A percentile compares a stretch with the other conserved stretches of the same genome.
phyloP scores from a whole-genome alignment of 768 basidiomycete genomes.

The Zangia roseola region DNA sequence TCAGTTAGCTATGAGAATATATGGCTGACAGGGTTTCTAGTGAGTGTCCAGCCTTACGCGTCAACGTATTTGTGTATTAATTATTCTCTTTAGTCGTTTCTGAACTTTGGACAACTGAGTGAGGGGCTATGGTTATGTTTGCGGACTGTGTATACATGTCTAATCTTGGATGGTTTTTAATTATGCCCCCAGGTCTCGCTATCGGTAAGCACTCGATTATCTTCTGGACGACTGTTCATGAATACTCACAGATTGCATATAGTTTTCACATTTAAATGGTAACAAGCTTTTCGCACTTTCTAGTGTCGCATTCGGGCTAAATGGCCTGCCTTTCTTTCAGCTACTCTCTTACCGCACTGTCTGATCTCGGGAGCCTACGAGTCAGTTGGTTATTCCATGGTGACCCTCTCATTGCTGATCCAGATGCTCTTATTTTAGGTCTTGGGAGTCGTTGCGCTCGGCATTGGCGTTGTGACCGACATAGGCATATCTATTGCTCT shows the following conservation, averaged over 20 bases:
- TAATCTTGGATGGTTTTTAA: not conserved
- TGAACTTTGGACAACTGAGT: constrained; percentile 54
- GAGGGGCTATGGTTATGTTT: constrained; percentile 10
- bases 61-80: too few species aligned
- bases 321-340: constrained; percentile 19
- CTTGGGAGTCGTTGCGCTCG: constrained; percentile 48
- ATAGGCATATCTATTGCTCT: constrained; percentile 49
- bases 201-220: constrained; percentile 31
- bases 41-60: constrained; percentile 28
- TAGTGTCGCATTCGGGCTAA: not conserved
- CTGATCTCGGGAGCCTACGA: constrained; percentile 44
- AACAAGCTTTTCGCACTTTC: constrained; percentile 3
- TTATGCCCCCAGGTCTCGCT: constrained; percentile 34
- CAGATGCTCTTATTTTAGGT: constrained; percentile 29
- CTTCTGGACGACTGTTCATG: not conserved
- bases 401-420: not conserved
- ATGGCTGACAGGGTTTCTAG: constrained; percentile 44
- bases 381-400: constrained; percentile 29
- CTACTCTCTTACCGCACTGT: constrained; percentile 42
- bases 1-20: constrained; percentile 57
- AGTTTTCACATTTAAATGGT: constrained; percentile 51
- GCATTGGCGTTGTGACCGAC: constrained; percentile 51
- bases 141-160: not conserved
- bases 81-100: constrained; percentile 35
- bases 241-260: constrained; percentile 18